These are phyloP conservation scores for Leishmania amazonensis DNA, from an alignment of 208 protist genomes.

Conservation along the genomic window DNA sequence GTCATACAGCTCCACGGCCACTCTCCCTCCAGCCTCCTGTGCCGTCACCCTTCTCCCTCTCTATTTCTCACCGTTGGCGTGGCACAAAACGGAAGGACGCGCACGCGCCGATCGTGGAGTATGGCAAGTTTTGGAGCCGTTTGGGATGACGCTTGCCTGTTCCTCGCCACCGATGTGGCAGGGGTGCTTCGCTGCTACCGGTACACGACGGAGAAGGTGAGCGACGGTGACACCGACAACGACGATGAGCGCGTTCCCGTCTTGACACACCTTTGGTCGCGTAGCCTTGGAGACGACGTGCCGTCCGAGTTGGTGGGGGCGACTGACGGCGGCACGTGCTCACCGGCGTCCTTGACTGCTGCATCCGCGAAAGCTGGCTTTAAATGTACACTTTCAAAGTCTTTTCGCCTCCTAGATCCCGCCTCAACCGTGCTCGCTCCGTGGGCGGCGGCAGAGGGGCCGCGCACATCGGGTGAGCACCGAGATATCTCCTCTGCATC, in stretches of 20 bases:
- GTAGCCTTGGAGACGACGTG: background rate
- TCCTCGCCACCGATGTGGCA: slow-evolving; percentile 18
- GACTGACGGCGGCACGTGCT: background rate
- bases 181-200: slow-evolving; percentile 28
- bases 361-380: slow-evolving; percentile 8
- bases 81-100: background rate
- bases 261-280: slow-evolving; percentile 18
- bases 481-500: background rate
- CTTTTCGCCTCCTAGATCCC: slow-evolving; percentile 2
- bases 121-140: background rate
- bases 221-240: background rate
- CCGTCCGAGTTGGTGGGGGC: background rate
- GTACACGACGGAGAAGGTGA: slow-evolving; percentile 9
- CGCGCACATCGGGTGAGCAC: background rate
- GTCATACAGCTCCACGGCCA: background rate
- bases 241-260: background rate
- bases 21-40: background rate
- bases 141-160: background rate
- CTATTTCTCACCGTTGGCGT: background rate
- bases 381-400: slow-evolving; percentile 24
- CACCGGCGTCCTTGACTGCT: background rate
- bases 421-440: background rate
- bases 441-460: background rate
- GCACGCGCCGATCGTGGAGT: background rate
- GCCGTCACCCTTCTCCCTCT: background rate